Base-by-base conservation (phyloP, 257 asterid species). In the Solanum neorickii region DNA sequence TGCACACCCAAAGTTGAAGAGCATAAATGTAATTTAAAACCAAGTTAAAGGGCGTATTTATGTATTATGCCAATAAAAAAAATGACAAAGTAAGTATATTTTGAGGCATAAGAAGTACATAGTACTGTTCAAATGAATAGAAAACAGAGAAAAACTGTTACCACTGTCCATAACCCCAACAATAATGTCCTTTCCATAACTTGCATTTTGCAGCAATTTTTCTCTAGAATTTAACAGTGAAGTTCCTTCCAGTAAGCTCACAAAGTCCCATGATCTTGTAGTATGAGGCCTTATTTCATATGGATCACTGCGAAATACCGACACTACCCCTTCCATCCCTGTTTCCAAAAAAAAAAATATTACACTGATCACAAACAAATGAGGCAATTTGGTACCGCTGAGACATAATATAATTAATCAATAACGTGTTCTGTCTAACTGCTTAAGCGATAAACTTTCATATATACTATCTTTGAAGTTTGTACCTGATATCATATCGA, bases 261-360 rank as follows among this genome's bases (percentile, higher is more conserved):
- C 74, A 86, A 92, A 93, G 87, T 92, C 93, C 95, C 94, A 90
- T 4, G 94, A 92, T 89, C 95, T 90, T 2, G 93, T 93, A 0
- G 95, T 93, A 87, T 93, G 95, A 21, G 87, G 92, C 66, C 86
- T 59, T 25, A 86, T 85, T 23, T 85, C 68, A n/a, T 49, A 87
- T 0, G 92, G 92, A 72, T 90, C 85, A 88, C 94, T 92, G 7
- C 78, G 89, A 84, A 91, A 92, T 42, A 93, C 93, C 21, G 94
- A 93, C 2, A 88, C 49, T 75, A 93, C 93, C 18, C 91, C 95
- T 1, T 88, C 90, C 93, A 90, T 93, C 85, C 69, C 94, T 93
- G 92, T 39, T 66, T 66, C 13, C 1, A 6, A 60, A 49, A 8
- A 60, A 49, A 4, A 8, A 23, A 35, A 8, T 1, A 35, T 37